Conservation (phyloP, 192 early-diverging fungal genomes). For the Podila verticillata region DNA sequence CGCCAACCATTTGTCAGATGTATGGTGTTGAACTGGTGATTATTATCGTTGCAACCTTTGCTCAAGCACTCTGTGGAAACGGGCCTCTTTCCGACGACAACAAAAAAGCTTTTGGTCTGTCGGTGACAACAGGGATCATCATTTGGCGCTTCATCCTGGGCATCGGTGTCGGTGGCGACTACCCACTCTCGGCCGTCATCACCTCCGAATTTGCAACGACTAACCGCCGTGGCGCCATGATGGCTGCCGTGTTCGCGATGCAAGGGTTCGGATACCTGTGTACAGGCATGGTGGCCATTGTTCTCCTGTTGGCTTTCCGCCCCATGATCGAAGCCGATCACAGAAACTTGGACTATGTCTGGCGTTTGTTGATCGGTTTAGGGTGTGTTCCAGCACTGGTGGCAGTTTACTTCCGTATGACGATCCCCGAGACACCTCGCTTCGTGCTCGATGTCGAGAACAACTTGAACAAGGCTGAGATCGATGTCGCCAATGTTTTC, state of each 20-base stretch:
- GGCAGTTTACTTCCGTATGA: slow-evolving; percentile 87
- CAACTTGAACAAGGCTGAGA: slow-evolving; percentile 36
- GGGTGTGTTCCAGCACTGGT: slow-evolving; percentile 82
- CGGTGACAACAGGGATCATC: slow-evolving; percentile 70
- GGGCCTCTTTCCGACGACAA: slow-evolving; percentile 53
- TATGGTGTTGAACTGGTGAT: slow-evolving; percentile 93
- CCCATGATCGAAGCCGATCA: slow-evolving; percentile 64
- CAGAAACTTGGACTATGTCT: slow-evolving; percentile 80
- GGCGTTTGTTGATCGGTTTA: slow-evolving; percentile 82
- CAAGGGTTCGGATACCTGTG: slow-evolving; percentile 85
- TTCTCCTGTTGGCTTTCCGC: slow-evolving; percentile 71
- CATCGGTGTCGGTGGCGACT: slow-evolving; percentile 92
- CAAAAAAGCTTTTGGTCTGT: slow-evolving; percentile 36
- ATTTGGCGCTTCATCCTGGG: slow-evolving; percentile 94
- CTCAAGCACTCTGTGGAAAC: slow-evolving; percentile 76
- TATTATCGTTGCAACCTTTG: slow-evolving; percentile 88
- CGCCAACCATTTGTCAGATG: slow-evolving; percentile 55
- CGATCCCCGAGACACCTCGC: slow-evolving; percentile 92
- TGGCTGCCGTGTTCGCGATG: slow-evolving; percentile 86
- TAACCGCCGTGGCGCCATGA: slow-evolving; percentile 81
- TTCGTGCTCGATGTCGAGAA: slow-evolving; percentile 62
- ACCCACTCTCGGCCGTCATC: slow-evolving; percentile 73
- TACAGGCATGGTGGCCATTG: slow-evolving; percentile 74
- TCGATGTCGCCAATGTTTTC: slow-evolving; percentile 36
- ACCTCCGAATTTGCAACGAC: slow-evolving; percentile 89